Percentiles rank a stretch among this genome's conserved stretches.
phyloP scores from a whole-genome alignment of 75 land plant species.

The Isoetes taiwanensis region DNA sequence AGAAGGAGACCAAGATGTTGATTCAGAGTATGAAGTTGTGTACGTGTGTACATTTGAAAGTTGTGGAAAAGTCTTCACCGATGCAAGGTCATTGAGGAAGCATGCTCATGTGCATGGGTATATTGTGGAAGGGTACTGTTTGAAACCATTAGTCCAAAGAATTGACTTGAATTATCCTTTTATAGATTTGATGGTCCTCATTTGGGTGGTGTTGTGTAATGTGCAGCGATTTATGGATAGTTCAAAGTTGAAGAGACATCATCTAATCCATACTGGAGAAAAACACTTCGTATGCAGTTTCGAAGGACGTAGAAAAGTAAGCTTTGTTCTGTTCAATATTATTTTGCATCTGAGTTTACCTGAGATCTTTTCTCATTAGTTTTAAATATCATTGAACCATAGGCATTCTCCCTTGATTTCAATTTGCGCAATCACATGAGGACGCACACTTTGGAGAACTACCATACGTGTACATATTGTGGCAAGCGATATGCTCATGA shows the following conservation, averaged over 20 bases:
- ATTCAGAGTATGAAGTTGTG: conserved; percentile 46
- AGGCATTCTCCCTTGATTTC: conserved; percentile 98
- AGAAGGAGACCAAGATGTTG: conserved; percentile 39
- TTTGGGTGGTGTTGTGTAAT: too few species aligned
- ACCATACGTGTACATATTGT: conserved; percentile 88
- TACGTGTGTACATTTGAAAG: conserved; percentile 88
- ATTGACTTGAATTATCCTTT: too few species aligned
- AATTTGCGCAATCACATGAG: conserved; percentile 92
- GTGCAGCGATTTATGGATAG: conserved; percentile 95
- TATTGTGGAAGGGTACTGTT: conserved; percentile 4
- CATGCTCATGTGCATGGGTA: conserved; percentile 70
- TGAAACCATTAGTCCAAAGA: too few species aligned
- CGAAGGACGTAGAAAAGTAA: conserved; percentile 92
- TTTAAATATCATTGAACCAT: background rate
- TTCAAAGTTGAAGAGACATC: conserved; percentile 89
- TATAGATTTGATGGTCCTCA: too few species aligned
- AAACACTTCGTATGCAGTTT: conserved; percentile 75
- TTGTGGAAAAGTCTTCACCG: conserved; percentile 84
- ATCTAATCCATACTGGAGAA: conserved; percentile 90
- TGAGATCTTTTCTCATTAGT: background rate
- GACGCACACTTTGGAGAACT: conserved; percentile 92
- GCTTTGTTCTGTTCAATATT: background rate
- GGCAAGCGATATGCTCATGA: conserved; percentile 96
- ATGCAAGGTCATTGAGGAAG: conserved; percentile 61
- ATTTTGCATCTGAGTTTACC: background rate